Base-by-base conservation (phyloP, 2,329 filamentous ascomycete genomes). In the Diaporthe citrichinensis region DNA sequence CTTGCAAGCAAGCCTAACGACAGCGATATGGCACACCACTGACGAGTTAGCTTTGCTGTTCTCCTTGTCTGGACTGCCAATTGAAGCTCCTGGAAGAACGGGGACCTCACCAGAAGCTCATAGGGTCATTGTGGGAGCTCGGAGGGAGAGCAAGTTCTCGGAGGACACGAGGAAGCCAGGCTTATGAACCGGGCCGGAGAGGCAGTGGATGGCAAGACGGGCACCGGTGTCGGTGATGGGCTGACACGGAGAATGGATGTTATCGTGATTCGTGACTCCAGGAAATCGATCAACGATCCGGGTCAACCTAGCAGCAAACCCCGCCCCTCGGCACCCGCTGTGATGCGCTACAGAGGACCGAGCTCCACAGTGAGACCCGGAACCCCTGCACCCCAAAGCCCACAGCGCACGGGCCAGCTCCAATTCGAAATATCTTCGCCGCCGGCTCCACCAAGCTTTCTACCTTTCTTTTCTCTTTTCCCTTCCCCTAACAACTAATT, bases 401-500 rank as follows among this genome's bases (percentile, higher is more conserved):
- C 39, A 23, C 8, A 25, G 46, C 46, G 76, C 76, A 77, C 76
- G 71, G 73, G 57, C 76, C 76, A 75, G 12, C 8, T 34, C n/a
- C 5, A 36, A 6, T 39, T 65, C 23, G 57, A 59, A 58, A 74
- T 74, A 74, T 65, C 74, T 74, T 76, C 58, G 46, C 39, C 51
- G 61, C 55, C 49, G 28, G 62, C 62, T 55, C 61, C 39, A 34
- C 36, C 10, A 53, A 71, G 68, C 74, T 71, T 77, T 76, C 75
- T 67, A 67, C 72, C 73, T 61, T 68, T 79, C 78, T 78, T 79
- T 78, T 77, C 72, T 80, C 75, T 77, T 80, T 81, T 83, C 80
- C 79, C 84, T 87, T 85, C 85, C 84, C 85, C 83, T 86, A 91
- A 85, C 92, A 94, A 95, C 93, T 95, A 95, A 91, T 91, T 90